Percentiles rank a stretch among this genome's conserved stretches.
Conservation (phyloP, 768 basidiomycete species). For the Antrodiella citrinella region DNA sequence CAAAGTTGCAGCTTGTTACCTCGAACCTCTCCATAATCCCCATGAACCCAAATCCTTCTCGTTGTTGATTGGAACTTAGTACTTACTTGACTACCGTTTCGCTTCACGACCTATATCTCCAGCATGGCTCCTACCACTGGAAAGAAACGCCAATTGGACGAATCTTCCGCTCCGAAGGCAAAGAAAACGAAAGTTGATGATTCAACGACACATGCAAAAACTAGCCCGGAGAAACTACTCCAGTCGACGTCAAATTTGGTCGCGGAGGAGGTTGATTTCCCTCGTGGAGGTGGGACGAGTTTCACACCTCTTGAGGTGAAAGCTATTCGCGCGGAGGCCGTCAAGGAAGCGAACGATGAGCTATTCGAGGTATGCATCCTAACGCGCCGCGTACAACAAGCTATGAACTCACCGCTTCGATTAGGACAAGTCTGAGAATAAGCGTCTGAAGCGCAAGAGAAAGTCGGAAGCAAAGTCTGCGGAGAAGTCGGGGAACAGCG, state of each 20-base stretch:
- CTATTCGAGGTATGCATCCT: conserved; percentile 50
- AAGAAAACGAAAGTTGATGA: conserved; percentile 54
- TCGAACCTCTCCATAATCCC: neutral
- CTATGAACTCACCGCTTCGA: conserved; percentile 4
- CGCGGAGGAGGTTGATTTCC: conserved; percentile 83
- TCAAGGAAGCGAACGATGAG: conserved; percentile 77
- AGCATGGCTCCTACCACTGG: conserved; percentile 31
- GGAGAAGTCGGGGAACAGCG: conserved; percentile 34
- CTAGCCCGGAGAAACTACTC: conserved; percentile 18
- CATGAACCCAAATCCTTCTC: neutral
- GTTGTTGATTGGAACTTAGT: too few species aligned
- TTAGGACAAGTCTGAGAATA: conserved; percentile 27
- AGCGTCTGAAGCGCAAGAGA: conserved; percentile 34
- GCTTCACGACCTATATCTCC: too few species aligned
- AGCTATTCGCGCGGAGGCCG: conserved; percentile 73
- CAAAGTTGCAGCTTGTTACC: neutral
- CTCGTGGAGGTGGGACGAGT: conserved; percentile 86
- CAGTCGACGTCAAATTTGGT: conserved; percentile 31
- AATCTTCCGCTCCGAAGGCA: conserved; percentile 38
- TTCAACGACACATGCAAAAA: conserved; percentile 21
- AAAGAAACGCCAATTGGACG: conserved; percentile 58
- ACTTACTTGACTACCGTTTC: too few species aligned
- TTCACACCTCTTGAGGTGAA: conserved; percentile 89
- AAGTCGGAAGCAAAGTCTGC: conserved; percentile 33
- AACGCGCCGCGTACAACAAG: too few species aligned